Evolutionary conservation across 2,329 filamentous ascomycete genomes (phyloP).

Genomic region (Fusarium incarnatum): DNA sequence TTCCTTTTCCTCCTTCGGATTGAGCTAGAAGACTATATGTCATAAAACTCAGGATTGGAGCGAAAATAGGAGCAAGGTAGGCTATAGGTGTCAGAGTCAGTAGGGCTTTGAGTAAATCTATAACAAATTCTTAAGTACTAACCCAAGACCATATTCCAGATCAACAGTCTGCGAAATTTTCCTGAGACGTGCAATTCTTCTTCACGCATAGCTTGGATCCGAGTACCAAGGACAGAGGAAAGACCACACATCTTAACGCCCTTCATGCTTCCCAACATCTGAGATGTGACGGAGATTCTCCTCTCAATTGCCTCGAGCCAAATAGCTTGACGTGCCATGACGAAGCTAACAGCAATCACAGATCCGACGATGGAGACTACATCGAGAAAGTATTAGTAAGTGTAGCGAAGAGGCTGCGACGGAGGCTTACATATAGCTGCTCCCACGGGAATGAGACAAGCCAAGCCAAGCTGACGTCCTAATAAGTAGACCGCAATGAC

Average conservation of each 20-base stretch:
- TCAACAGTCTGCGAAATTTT: constrained; percentile 31
- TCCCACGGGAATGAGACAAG: constrained; percentile 30
- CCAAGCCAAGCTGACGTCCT: constrained; percentile 49
- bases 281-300: constrained; percentile 45
- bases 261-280: constrained; percentile 48
- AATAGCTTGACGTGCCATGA: constrained; percentile 42
- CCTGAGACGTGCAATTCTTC: constrained; percentile 24
- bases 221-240: constrained; percentile 24
- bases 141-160: constrained; percentile 40
- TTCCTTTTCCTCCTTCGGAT: constrained; percentile 5
- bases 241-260: constrained; percentile 51
- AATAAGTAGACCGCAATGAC: constrained; percentile 59
- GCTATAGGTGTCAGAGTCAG: neutral
- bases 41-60: constrained; percentile 28
- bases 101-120: rapidly evolving
- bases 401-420: rapidly evolving
- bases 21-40: constrained; percentile 31
- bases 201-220: constrained; percentile 17
- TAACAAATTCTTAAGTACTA: neutral
- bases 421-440: constrained; percentile 27
- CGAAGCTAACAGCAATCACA: constrained; percentile 42
- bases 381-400: neutral
- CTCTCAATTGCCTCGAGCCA: constrained; percentile 49
- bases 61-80: constrained; percentile 35
- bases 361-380: constrained; percentile 42